phyloP scores from a whole-genome alignment of 352 stramenopile species.

The Globisporangium irregulare region DNA sequence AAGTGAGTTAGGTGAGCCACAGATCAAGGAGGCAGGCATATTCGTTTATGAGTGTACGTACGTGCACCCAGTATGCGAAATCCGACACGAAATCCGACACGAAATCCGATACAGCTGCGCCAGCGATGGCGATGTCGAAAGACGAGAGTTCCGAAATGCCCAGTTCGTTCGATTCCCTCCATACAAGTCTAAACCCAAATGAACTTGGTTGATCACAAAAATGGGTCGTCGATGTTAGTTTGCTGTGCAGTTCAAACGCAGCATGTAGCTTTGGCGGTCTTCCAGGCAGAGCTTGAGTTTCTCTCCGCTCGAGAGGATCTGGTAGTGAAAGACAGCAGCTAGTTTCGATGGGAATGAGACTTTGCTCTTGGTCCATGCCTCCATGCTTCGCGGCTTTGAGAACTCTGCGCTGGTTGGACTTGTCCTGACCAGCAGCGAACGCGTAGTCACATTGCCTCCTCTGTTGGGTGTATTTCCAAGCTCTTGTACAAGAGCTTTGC shows the following conservation, averaged over 20 bases:
- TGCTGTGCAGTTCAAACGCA: background rate
- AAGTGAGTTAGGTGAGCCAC: no score
- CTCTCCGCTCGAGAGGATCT: background rate
- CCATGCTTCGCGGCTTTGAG: background rate
- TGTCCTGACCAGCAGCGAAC: background rate
- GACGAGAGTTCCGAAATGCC: background rate
- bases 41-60: no score
- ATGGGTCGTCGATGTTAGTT: background rate
- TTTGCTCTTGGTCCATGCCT: background rate
- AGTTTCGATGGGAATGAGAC: background rate
- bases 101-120: background rate
- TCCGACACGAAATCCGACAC: no score
- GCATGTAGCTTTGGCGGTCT: background rate
- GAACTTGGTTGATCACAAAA: background rate
- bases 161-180: background rate
- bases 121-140: background rate
- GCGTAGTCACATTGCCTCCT: background rate
- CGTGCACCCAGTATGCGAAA: no score
- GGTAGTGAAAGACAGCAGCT: background rate
- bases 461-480: background rate
- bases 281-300: background rate
- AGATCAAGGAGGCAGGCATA: no score
- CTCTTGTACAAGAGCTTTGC: background rate
- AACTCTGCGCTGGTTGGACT: background rate
- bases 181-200: background rate